Conservation (phyloP, 208 protist genomes). For the Crithidia mellificae region DNA sequence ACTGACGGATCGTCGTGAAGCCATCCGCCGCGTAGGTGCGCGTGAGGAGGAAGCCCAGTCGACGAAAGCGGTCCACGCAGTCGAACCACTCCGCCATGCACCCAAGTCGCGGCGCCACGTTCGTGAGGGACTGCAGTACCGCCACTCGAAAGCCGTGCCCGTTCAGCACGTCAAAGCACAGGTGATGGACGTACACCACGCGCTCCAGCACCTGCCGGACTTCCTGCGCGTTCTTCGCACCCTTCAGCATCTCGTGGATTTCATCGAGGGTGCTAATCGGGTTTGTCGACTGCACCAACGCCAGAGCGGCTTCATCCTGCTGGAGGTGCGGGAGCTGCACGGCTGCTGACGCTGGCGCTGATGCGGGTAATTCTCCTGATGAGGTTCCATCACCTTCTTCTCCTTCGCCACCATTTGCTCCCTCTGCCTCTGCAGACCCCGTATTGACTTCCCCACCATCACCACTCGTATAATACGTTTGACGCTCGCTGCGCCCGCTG, state of each 20-base stretch:
- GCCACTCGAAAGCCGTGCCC: constrained; percentile 83
- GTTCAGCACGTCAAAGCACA: constrained; percentile 82
- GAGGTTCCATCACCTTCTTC: neutral
- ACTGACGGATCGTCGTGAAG: constrained; percentile 74
- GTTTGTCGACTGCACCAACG: constrained; percentile 49
- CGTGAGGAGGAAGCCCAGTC: constrained; percentile 76
- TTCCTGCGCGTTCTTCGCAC: constrained; percentile 69
- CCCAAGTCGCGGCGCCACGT: constrained; percentile 47
- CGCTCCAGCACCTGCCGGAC: constrained; percentile 73
- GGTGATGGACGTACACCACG: constrained; percentile 70
- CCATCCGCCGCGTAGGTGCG: constrained; percentile 85
- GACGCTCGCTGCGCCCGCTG: too few species aligned
- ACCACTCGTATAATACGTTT: too few species aligned
- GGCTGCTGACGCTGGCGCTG: neutral
- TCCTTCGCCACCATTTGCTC: neutral
- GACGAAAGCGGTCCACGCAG: constrained; percentile 64
- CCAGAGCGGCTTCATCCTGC: constrained; percentile 38
- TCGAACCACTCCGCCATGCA: constrained; percentile 84
- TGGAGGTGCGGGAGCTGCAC: constrained; percentile 16
- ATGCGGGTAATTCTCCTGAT: neutral
- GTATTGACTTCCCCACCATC: too few species aligned
- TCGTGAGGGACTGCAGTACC: constrained; percentile 71
- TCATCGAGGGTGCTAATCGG: constrained; percentile 51
- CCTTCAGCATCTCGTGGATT: constrained; percentile 62
- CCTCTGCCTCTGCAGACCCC: too few species aligned